These are phyloP conservation scores for Aspergillus conjunctus DNA, from an alignment of 495 filamentous ascomycete species.

Conservation along the genomic window DNA sequence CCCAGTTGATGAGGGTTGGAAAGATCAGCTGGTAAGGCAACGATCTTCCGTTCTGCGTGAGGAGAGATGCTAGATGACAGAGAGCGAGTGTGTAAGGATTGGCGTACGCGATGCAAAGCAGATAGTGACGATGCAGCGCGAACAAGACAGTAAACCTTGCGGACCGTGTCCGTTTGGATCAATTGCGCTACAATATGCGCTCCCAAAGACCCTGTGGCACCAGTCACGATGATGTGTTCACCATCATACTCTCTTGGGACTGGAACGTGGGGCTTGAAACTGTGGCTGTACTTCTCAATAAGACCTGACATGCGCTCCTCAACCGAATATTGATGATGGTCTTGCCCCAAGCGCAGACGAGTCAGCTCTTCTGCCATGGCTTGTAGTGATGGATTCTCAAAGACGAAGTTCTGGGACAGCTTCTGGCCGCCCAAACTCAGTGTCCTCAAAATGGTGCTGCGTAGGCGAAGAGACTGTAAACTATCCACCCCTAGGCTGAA, in stretches of 20 bases:
- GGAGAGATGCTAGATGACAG: conserved; percentile 23
- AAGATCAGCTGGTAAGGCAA: conserved; percentile 40
- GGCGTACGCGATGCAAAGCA: conserved; percentile 49
- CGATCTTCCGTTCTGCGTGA: conserved; percentile 36
- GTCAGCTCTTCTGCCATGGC: conserved; percentile 30
- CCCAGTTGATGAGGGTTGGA: conserved; percentile 45
- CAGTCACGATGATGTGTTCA: conserved; percentile 49
- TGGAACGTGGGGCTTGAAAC: conserved; percentile 35
- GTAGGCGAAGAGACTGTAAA: conserved; percentile 49
- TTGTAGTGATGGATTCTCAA: conserved; percentile 40
- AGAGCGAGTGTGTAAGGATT: conserved; percentile 43
- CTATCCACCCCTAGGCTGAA: conserved; percentile 54
- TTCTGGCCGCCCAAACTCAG: conserved; percentile 32
- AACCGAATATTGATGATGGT: conserved; percentile 22
- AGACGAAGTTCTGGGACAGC: conserved; percentile 45
- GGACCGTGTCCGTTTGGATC: conserved; percentile 24
- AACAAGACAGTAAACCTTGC: conserved; percentile 56
- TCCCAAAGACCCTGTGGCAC: conserved; percentile 66
- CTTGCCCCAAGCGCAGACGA: conserved; percentile 13
- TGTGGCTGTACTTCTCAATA: conserved; percentile 36
- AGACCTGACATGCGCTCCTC: conserved; percentile 29
- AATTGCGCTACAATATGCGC: conserved; percentile 55
- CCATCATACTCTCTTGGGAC: conserved; percentile 24
- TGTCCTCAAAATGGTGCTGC: conserved; percentile 35
- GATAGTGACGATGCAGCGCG: conserved; percentile 44